phyloP scores from a whole-genome alignment of 225 moss, liverwort and hornwort species.

The Straminergon stramineum region DNA sequence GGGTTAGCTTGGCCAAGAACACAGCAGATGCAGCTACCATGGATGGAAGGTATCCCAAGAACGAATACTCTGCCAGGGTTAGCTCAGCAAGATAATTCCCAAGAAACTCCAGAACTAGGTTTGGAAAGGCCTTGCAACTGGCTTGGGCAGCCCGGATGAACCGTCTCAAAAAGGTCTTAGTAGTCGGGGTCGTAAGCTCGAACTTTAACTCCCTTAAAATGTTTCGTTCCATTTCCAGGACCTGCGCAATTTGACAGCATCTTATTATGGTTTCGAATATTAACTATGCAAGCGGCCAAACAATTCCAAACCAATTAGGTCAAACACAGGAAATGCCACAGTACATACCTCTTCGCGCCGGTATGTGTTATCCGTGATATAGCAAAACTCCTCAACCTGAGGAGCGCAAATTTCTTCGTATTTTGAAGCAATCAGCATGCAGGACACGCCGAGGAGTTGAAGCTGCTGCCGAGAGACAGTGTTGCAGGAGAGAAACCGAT shows the following conservation, averaged over 20 bases:
- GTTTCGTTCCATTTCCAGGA: slow-evolving; percentile 87
- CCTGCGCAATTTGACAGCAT: background rate
- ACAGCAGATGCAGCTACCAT: slow-evolving; percentile 73
- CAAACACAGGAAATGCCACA: background rate
- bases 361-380: slow-evolving; percentile 79
- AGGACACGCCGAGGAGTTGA: slow-evolving; percentile 79
- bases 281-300: too few relatives aligned
- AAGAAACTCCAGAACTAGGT: slow-evolving; percentile 68
- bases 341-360: slow-evolving; percentile 51
- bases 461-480: slow-evolving; percentile 68
- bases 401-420: slow-evolving; percentile 61
- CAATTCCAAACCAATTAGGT: too few relatives aligned
- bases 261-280: background rate
- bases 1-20: slow-evolving; percentile 64
- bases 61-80: slow-evolving; percentile 53
- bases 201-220: slow-evolving; percentile 75
- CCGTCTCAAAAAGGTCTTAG: slow-evolving; percentile 82
- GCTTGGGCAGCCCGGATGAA: slow-evolving; percentile 89
- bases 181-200: slow-evolving; percentile 86
- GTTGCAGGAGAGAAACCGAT: slow-evolving; percentile 65
- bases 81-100: slow-evolving; percentile 65
- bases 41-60: slow-evolving; percentile 57
- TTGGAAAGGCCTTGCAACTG: slow-evolving; percentile 9
- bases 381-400: slow-evolving; percentile 85
- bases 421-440: slow-evolving; percentile 79